Base-by-base conservation (phyloP, 2,329 filamentous ascomycete species). In the Colletotrichum cordylinicola region DNA sequence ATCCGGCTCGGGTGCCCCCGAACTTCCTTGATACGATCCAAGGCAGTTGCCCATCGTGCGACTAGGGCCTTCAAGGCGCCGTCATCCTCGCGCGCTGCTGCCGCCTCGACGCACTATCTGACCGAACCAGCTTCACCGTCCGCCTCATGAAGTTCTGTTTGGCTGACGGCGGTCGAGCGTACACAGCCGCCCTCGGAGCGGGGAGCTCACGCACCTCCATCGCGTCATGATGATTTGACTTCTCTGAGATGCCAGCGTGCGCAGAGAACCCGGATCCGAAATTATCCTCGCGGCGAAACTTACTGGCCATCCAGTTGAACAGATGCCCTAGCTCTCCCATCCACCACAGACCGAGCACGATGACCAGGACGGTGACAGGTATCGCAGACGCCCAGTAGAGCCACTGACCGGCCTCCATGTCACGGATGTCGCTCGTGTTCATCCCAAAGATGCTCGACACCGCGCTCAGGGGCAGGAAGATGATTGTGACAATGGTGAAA, bases 391-490 rank as follows among this genome's bases (percentile, higher is more conserved):
- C 84, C 89, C 89, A 91, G 80, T 88, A 91, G 4, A 86, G 78
- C 86, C 87, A 88, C 80, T 90, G 88, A 5, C 82, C 82, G 10
- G 81, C 80, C n/a, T 86, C 82, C 85, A 89, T 88, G 77, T 90
- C 85, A 31, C 88, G 85, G 6, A 90, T 82, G 78, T 90, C 89
- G 65, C 81, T 82, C 6, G 88, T 88, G 79, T 90, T 90, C 87
- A 90, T 90, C 70, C 89, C 88, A 77, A 90, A 88, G 72, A 89
- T 85, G 78, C 86, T 87, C 13, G 87, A 85, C 4, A 89, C 83
- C 33, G 87, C 82, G 66, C 84, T 85, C 8, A 89, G 82, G 1
- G 88, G 88, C 15, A 90, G 79, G 77, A 89, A 90, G 60, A 90
- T 79, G 73, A 88, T 85, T 7, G 88, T 89, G 12, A 88, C 86